These are phyloP conservation scores for Glycine latifolia DNA, from an alignment of 306 rosid species.

Conservation along the genomic window DNA sequence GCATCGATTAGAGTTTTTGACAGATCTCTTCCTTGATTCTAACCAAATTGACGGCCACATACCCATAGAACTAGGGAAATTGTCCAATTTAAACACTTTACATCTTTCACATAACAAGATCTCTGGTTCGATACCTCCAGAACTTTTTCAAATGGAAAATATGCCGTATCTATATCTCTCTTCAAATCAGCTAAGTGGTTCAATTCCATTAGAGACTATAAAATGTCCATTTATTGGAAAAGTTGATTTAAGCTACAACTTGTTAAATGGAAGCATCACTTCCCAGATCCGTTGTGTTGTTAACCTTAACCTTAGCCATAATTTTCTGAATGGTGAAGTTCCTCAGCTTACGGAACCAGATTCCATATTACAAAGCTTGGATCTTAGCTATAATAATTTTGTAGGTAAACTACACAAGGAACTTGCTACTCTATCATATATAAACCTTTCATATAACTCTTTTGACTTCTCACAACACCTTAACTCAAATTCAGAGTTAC, in stretches of 20 bases:
- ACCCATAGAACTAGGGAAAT: neutral
- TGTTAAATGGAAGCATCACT: too few species aligned
- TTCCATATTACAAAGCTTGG: neutral
- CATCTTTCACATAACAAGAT: too few species aligned
- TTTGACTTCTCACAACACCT: constrained; percentile 2
- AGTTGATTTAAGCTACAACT: too few species aligned
- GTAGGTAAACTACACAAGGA: neutral
- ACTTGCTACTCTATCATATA: neutral
- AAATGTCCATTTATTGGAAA: too few species aligned
- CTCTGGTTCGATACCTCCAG: neutral
- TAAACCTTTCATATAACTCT: constrained; percentile 20
- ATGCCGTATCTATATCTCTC: too few species aligned
- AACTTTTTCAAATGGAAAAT: too few species aligned
- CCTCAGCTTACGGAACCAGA: too few species aligned
- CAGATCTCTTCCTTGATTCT: neutral
- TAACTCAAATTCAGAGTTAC: neutral
- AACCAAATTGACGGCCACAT: neutral
- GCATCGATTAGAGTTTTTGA: neutral
- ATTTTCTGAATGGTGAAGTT: too few species aligned
- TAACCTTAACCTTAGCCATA: too few species aligned
- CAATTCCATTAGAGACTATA: constrained; percentile 10
- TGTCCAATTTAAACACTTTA: neutral
- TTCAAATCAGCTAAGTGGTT: too few species aligned
- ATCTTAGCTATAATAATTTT: constrained; percentile 22
- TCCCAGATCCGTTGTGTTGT: too few species aligned